Base-by-base conservation (phyloP, 75 land plant genomes). In the Picea sitchensis region DNA sequence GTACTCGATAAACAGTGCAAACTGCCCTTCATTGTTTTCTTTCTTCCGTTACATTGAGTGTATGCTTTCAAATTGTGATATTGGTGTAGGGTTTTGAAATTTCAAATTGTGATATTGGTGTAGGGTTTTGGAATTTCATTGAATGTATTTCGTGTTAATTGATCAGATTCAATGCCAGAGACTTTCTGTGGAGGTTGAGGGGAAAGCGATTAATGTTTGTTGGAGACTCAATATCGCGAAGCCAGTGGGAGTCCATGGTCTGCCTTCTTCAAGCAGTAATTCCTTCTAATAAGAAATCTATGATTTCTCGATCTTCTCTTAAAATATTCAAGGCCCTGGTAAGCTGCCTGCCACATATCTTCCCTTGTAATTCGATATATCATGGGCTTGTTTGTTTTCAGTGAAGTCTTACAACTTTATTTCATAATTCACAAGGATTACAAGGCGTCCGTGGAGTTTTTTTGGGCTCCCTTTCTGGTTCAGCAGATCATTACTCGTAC, bases 191-290 rank as follows among this genome's bases (percentile, higher is more conserved):
- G 76, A 86, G 84, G 61, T 68, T 76, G 30, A 83, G 88, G 58
- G 88, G 90, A 51, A 85, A 87, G 78, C 65, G 86, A 18, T 14
- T 89, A 56, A 83, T 87, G 61, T 89, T 81, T 64, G 91, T 91
- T 9, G 95, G 95, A 0, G 95, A 93, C 67, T 93, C 95, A 14
- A 36, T 93, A 17, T 86, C 92, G 34, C 77, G 82, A 9, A 87
- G 92, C 64, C 82, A 87, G n/a, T 91, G 91, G 91, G 83, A 87
- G 61, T 93, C 95, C 15, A 79, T 93, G 73, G 76, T 83, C 51
- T 93, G 95, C 85, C 84, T 93, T 84, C 75, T 93, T 3, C 84
- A 87, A 23, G 76, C 86, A 51, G 81, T 76, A 3, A 85, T 88
- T 62, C 80, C 90, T 1, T 56, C 84, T 1, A 30, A 78, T 12